Evolutionary conservation across 768 basidiomycete genomes (phyloP), one percentile per base, ranked within the genome.

Genomic region (Rhizopogon roseolus): DNA sequence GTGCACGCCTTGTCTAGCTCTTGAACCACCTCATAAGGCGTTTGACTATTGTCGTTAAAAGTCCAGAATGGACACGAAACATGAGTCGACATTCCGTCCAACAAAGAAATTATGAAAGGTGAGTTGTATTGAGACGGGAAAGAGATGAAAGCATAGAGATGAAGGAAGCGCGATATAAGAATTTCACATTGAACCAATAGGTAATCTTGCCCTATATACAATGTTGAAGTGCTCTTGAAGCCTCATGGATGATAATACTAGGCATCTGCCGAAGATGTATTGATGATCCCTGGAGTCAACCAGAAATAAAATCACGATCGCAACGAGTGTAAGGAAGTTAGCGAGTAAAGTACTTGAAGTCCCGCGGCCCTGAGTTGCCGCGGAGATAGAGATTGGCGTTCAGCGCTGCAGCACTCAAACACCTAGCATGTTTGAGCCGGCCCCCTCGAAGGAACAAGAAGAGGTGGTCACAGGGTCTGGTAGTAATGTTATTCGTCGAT

Each of bases 1-100:
- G 54, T 44, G 19, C 67, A 67, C 3, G 57, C 44, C 9, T 60
- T 59, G 5, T 62, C 63, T 27, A 69, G 59, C 13, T 51, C 52
- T 37, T 60, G 55, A 40, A 62, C 63, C 3, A 42, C 44, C 14
- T 16, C 27, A 17, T 60, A 69, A 19, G 66, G 64, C 6, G 4
- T 16, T 34, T 60, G 57, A 6, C 10, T 56, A 2, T 42, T 11
- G 40, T 57, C 56, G 39, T 45, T 67, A 61, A 52, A 55, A 6
- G 14, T 5, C 25, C 32, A 29, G n/a, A 40, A 49, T 1, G 50
- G n/a, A 41, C 67, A 66, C 6, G 10, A 14, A 19, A 22, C 14
- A 22, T 13, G 22, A 9, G 17, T 8, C 16, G 13, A 22, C 45
- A 48, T 48, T 16, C 28, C 7, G 14, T 46, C 17, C 14, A 14